A percentile compares a stretch with the other conserved stretches of the same genome.
Conservation (phyloP, 805 yeast species). For the Monosporozyma unispora region DNA sequence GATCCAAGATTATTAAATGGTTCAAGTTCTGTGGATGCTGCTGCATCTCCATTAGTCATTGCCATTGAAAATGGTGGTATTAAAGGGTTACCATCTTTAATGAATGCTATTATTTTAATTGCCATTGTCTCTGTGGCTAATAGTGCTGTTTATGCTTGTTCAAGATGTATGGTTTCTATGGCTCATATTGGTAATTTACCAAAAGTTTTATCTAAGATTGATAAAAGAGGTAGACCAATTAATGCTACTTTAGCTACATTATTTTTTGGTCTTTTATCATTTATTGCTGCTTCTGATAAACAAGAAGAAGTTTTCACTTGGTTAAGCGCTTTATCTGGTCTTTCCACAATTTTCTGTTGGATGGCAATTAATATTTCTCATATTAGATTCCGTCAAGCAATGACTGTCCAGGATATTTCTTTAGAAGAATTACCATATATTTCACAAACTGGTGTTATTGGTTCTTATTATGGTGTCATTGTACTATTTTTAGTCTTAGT, state of each 20-base stretch:
- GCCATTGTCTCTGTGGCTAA: constrained; percentile 68
- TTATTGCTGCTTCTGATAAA: constrained; percentile 41
- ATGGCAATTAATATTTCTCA: constrained; percentile 43
- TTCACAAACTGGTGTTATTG: constrained; percentile 54
- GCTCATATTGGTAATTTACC: constrained; percentile 63
- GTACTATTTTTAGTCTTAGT: constrained; percentile 49
- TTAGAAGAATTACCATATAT: constrained; percentile 54
- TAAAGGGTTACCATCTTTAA: constrained; percentile 54
- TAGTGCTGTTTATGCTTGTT: constrained; percentile 60
- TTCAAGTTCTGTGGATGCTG: constrained; percentile 43
- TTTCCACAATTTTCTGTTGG: constrained; percentile 48
- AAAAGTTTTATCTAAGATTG: constrained; percentile 53
- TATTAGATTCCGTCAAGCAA: constrained; percentile 47
- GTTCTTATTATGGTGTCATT: constrained; percentile 49
- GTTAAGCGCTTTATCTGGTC: constrained; percentile 45
- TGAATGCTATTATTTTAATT: constrained; percentile 62
- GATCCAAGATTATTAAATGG: constrained; percentile 41
- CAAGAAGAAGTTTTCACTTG: constrained; percentile 45
- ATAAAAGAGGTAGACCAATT: constrained; percentile 70
- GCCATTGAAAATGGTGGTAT: constrained; percentile 62
- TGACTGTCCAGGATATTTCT: constrained; percentile 45
- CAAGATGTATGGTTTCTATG: constrained; percentile 59
- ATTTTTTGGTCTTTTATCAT: constrained; percentile 48
- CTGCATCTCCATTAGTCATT: constrained; percentile 69
- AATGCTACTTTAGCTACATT: constrained; percentile 52